Percentiles rank a stretch among this genome's conserved stretches.
phyloP scores from a whole-genome alignment of 2,329 filamentous ascomycete species.

The Colletotrichum tanaceti region DNA sequence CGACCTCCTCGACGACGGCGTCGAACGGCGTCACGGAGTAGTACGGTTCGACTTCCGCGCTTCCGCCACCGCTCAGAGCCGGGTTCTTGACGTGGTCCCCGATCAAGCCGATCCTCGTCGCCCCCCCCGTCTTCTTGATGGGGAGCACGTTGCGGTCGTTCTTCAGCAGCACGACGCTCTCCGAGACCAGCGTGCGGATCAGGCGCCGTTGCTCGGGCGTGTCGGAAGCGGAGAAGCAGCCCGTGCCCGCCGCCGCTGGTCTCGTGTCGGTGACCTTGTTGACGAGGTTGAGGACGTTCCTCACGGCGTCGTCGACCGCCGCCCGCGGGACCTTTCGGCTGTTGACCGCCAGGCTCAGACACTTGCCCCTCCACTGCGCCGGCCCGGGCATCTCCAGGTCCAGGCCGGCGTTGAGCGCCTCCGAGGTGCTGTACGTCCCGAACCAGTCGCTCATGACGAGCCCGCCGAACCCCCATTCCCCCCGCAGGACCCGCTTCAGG shows the following conservation, averaged over 20 bases:
- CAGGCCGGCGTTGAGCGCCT: slow-evolving; percentile 62
- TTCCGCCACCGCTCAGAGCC: slow-evolving; percentile 66
- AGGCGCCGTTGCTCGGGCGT: slow-evolving; percentile 68
- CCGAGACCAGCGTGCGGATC: slow-evolving; percentile 72
- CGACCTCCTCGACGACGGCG: slow-evolving; percentile 65
- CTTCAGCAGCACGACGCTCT: slow-evolving; percentile 80
- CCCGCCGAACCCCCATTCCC: slow-evolving; percentile 69
- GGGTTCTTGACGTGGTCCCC: slow-evolving; percentile 45
- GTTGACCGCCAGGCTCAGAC: slow-evolving; percentile 31
- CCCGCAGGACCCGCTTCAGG: slow-evolving; percentile 62
- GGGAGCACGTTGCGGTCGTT: slow-evolving; percentile 75
- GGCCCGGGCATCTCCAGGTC: slow-evolving; percentile 72
- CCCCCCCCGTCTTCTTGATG: slow-evolving; percentile 65
- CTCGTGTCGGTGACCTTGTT: slow-evolving; percentile 54
- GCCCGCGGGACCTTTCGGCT: slow-evolving; percentile 27
- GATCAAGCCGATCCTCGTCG: slow-evolving; percentile 53
- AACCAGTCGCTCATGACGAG: slow-evolving; percentile 70
- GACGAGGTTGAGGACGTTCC: slow-evolving; percentile 67
- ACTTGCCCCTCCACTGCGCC: slow-evolving; percentile 50
- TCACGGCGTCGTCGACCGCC: slow-evolving; percentile 64
- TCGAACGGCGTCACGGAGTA: slow-evolving; percentile 79
- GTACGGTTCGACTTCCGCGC: slow-evolving; percentile 69
- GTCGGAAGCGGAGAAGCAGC: slow-evolving; percentile 60
- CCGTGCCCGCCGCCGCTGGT: too few relatives aligned
- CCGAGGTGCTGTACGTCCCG: slow-evolving; percentile 65